phyloP scores from a whole-genome alignment of 352 stramenopile species.

The Phytophthora syringae region DNA sequence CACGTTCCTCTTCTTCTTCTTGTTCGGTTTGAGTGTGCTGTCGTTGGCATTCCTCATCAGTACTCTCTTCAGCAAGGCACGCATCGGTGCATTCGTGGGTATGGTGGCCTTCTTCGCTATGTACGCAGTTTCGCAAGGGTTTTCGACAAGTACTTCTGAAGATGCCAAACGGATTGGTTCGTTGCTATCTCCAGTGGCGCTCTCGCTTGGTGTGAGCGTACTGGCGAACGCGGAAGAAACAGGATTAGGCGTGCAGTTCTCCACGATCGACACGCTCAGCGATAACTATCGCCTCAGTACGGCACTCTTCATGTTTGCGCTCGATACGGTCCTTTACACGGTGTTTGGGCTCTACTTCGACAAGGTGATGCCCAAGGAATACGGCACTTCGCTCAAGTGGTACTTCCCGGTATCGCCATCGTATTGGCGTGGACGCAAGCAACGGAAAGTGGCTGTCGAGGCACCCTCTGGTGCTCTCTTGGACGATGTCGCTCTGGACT shows the following conservation, averaged over 20 bases:
- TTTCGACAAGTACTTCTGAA: constrained; percentile 17
- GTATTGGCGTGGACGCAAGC: constrained; percentile 29
- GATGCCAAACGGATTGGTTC: constrained; percentile 54
- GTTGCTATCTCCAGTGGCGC: constrained; percentile 61
- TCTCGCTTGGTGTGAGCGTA: constrained; percentile 67
- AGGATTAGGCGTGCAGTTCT: constrained; percentile 52
- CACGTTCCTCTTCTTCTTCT: constrained; percentile 83
- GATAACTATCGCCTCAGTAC: constrained; percentile 68
- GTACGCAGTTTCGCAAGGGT: constrained; percentile 65
- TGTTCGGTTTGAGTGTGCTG: constrained; percentile 59
- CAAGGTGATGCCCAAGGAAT: constrained; percentile 88
- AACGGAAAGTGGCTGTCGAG: constrained; percentile 21
- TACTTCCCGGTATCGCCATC: constrained; percentile 86
- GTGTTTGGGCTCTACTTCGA: constrained; percentile 91
- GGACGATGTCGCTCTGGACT: constrained; percentile 39
- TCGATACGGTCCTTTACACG: constrained; percentile 90
- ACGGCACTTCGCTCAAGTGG: constrained; percentile 87
- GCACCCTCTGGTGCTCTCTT: constrained; percentile 17
- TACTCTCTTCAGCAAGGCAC: constrained; percentile 75
- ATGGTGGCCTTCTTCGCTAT: constrained; percentile 90
- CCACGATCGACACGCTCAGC: constrained; percentile 40
- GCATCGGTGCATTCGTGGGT: constrained; percentile 65
- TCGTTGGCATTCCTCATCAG: constrained; percentile 55
- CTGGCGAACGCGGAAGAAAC: constrained; percentile 52
- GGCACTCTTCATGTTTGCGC: constrained; percentile 69